Conservation (phyloP, 2,329 filamentous ascomycete species). For the Dothideomycetes sp. region DNA sequence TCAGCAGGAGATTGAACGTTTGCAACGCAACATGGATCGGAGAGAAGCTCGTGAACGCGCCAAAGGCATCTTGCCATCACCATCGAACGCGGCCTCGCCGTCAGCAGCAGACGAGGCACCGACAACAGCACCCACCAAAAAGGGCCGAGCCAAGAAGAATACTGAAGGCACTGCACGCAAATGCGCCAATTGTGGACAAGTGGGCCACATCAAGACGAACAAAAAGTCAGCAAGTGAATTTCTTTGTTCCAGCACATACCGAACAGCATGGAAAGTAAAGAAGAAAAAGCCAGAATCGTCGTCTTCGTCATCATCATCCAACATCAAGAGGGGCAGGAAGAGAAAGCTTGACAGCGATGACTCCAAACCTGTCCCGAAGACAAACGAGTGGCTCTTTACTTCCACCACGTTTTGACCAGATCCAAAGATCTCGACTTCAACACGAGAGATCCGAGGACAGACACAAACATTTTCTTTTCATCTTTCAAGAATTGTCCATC, state of each 20-base stretch:
- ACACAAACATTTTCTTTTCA: constrained; percentile 13
- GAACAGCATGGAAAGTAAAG: background rate
- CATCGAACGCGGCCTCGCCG: constrained; percentile 33
- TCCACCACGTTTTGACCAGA: constrained; percentile 4
- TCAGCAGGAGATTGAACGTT: constrained; percentile 66
- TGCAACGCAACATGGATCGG: constrained; percentile 86
- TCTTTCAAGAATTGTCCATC: too few species aligned
- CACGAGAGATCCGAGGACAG: constrained; percentile 8
- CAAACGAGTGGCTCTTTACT: constrained; percentile 10
- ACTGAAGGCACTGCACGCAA: constrained; percentile 64
- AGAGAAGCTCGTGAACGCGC: constrained; percentile 84
- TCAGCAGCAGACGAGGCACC: constrained; percentile 28
- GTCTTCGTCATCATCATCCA: constrained; percentile 3
- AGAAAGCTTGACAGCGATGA: constrained; percentile 10
- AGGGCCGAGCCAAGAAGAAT: constrained; percentile 54
- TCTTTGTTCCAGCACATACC: constrained; percentile 7
- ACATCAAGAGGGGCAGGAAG: constrained; percentile 7
- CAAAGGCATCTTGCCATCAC: constrained; percentile 48
- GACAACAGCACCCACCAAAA: constrained; percentile 20
- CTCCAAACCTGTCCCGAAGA: constrained; percentile 1
- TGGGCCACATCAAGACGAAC: constrained; percentile 98
- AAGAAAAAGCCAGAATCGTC: constrained; percentile 7
- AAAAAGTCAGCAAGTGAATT: constrained; percentile 59
- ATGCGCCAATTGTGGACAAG: constrained; percentile 93
- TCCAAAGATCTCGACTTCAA: constrained; percentile 9